Conservation (phyloP, 441 rosid genomes). For the Sinapis alba region DNA sequence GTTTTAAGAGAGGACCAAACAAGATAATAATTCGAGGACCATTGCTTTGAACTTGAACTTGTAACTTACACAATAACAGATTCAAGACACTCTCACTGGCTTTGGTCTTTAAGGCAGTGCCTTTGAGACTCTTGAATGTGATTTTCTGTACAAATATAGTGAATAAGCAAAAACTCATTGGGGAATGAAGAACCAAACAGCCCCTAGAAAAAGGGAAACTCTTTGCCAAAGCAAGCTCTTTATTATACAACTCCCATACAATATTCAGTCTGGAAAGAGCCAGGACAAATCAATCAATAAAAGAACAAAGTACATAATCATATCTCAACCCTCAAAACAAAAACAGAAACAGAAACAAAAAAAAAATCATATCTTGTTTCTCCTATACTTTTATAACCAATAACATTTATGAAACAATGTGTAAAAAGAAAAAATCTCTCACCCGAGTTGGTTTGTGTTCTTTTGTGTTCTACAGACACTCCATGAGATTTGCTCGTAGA, state of each 20-base stretch:
- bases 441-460: constrained; percentile 6
- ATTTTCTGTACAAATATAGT: not conserved
- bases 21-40: not conserved
- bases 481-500: constrained; percentile 18
- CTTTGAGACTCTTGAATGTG: not conserved
- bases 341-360: not conserved
- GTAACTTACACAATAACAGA: constrained; percentile 8
- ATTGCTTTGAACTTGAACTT: constrained; percentile 6
- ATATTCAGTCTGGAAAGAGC: constrained; percentile 13
- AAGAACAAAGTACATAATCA: constrained; percentile 20
- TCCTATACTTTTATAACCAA: constrained; percentile 31
- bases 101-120: not conserved
- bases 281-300: constrained; percentile 24
- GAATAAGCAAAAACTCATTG: not conserved
- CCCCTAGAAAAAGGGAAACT: not conserved
- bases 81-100: not conserved
- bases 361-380: constrained; percentile 16
- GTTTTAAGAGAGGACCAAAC: not conserved
- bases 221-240: constrained; percentile 14
- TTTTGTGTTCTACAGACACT: constrained; percentile 4
- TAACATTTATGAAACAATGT: constrained; percentile 20
- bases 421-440: not conserved
- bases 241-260: constrained; percentile 6
- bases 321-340: constrained; percentile 17
- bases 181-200: not conserved